These are phyloP conservation scores for Dictyostelium brefeldianum DNA, from an alignment of 78 protist genomes.

Conservation along the genomic window DNA sequence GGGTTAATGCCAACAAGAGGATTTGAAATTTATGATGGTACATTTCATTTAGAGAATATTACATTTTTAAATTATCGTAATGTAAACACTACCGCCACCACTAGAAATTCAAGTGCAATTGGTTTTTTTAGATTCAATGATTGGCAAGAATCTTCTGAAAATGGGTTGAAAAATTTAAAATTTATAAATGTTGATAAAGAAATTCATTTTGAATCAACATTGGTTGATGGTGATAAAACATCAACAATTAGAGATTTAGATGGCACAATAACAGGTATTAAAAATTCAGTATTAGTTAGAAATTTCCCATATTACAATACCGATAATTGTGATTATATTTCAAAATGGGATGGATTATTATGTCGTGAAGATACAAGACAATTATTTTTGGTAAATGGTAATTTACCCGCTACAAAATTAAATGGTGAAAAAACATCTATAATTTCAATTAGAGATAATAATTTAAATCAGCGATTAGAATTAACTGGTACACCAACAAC, in stretches of 20 bases:
- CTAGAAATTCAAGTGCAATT: conserved; percentile 62
- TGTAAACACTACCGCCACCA: no score
- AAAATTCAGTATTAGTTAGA: background rate
- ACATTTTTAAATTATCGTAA: background rate
- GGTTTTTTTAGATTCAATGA: conserved; percentile 48
- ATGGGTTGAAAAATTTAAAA: background rate
- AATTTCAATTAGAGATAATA: background rate
- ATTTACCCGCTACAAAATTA: background rate
- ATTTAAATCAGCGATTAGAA: background rate
- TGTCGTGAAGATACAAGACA: conserved; percentile 27
- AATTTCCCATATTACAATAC: background rate
- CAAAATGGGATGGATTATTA: conserved; percentile 4
- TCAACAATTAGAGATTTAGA: conserved; percentile 30
- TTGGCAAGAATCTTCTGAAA: conserved; percentile 13
- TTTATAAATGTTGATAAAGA: conserved; percentile 26
- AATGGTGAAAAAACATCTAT: background rate
- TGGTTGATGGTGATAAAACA: conserved; percentile 61
- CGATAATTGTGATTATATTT: background rate
- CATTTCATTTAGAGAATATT: background rate
- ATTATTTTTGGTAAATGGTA: background rate
- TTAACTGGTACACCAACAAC: conserved; percentile 41
- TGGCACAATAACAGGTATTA: background rate
- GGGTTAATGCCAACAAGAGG: conserved; percentile 58
- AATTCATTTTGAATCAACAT: conserved; percentile 15
- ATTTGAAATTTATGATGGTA: conserved; percentile 65